Evolutionary conservation across 805 yeast genomes (phyloP), one percentile per base, ranked within the genome.

Genomic region (Saccharomycopsis malanga): DNA sequence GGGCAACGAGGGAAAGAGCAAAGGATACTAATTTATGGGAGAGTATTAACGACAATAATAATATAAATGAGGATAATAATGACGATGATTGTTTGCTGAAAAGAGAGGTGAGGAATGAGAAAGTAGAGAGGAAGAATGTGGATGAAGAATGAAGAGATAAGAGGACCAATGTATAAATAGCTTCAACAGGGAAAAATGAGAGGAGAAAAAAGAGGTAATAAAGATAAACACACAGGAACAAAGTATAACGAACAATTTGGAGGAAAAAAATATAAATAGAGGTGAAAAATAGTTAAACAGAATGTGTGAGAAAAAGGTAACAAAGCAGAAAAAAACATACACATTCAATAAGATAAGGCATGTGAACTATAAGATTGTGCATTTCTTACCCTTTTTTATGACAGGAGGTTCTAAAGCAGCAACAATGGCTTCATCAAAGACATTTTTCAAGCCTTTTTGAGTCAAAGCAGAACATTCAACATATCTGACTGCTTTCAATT

Each of bases 321-420:
- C 30, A 27, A 12, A 27, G 7, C 7, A 27, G 12, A 27, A 27
- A 27, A 27, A 12, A 27, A 9, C 30, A 9, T 27, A 12, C 12
- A 27, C 30, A 12, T 12, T 9, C 30, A 27, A 7, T 9, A 9
- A 9, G 12, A 27, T 27, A 7, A 27, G 30, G n/a, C n/a, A 7
- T 25, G 23, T 20, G 18, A 25, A 34, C 65, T 73, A 87, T 66
- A 89, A 79, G 60, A 89, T 83, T 55, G 84, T 75, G 73, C 98
- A 89, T 63, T 76, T 87, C 73, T 86, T 83, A 54, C 74, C 72
- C 61, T 79, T 81, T 60, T 77, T 84, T 58, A 85, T 80, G 54
- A 84, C 93, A 23, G 98, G 97, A 42, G 98, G 98, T 64, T 91
- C 98, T 54, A 93, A 75, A 23, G 98, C 97, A 44, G 98, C 97